Evolutionary conservation across 345 rosid species (phyloP).

Genomic region (Gossypium stocksii): DNA sequence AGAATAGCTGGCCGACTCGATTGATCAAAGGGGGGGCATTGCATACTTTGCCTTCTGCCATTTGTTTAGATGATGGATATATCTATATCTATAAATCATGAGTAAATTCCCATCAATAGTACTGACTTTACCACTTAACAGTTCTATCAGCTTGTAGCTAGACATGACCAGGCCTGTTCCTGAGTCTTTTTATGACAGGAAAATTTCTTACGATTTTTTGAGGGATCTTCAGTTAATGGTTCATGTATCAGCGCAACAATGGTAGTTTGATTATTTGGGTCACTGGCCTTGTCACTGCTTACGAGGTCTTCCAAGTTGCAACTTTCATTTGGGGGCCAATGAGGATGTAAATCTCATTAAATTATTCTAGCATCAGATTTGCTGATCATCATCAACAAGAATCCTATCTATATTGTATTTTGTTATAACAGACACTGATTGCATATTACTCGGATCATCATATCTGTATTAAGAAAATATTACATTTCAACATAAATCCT

Average conservation of each 20-base stretch:
- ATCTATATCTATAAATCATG: not conserved
- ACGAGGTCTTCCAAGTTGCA: not conserved
- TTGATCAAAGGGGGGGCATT: constrained; percentile 17
- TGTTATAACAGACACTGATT: not conserved
- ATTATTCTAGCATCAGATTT: too few species aligned
- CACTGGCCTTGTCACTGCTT: not conserved
- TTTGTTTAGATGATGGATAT: not conserved
- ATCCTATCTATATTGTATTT: not conserved
- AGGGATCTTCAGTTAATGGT: too few species aligned
- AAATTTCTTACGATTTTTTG: too few species aligned
- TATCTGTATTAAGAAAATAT: too few species aligned
- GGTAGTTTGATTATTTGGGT: not conserved
- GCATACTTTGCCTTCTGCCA: not conserved
- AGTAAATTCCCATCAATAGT: not conserved
- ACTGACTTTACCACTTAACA: not conserved
- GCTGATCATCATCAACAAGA: not conserved
- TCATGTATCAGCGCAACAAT: not conserved
- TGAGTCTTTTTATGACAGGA: not conserved
- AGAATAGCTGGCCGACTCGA: constrained; percentile 37
- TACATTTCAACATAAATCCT: too few species aligned
- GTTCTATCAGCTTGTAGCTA: not conserved
- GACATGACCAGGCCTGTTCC: not conserved
- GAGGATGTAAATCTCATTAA: too few species aligned
- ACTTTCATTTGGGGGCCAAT: not conserved
- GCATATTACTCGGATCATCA: not conserved